phyloP scores from a whole-genome alignment of 441 rosid genomes.

The Populus trichocarpa region DNA sequence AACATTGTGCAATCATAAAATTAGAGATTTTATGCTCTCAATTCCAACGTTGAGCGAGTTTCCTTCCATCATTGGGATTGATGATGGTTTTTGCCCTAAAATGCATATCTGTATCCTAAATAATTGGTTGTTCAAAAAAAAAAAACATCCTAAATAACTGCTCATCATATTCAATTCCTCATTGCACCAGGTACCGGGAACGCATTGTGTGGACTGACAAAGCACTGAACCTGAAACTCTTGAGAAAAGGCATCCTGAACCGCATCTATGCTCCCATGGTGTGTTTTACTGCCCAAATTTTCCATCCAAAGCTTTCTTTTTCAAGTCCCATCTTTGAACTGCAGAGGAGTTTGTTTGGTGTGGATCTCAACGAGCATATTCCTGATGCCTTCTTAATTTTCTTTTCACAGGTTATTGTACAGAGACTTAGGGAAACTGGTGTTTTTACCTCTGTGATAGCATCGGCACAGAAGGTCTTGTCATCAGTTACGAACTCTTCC shows the following conservation, averaged over 20 bases:
- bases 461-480: slow-evolving; percentile 38
- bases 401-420: slow-evolving; percentile 56
- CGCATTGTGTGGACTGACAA: slow-evolving; percentile 77
- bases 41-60: background rate
- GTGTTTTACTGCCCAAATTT: slow-evolving; percentile 18
- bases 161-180: background rate
- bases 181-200: slow-evolving; percentile 62
- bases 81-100: background rate
- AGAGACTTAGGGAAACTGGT: slow-evolving; percentile 78
- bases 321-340: background rate
- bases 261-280: slow-evolving; percentile 87
- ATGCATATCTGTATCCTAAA: background rate
- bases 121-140: background rate
- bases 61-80: background rate
- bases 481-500: slow-evolving; percentile 31
- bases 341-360: background rate
- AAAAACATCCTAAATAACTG: background rate
- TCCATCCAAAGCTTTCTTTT: background rate
- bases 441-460: slow-evolving; percentile 54
- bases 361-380: background rate
- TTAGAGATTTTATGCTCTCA: background rate
- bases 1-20: background rate
- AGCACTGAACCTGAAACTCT: slow-evolving; percentile 53
- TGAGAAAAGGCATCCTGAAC: slow-evolving; percentile 72
- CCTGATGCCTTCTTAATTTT: slow-evolving; percentile 5